Conservation (phyloP, 2,329 filamentous ascomycete genomes). For the Neonectria ditissima region DNA sequence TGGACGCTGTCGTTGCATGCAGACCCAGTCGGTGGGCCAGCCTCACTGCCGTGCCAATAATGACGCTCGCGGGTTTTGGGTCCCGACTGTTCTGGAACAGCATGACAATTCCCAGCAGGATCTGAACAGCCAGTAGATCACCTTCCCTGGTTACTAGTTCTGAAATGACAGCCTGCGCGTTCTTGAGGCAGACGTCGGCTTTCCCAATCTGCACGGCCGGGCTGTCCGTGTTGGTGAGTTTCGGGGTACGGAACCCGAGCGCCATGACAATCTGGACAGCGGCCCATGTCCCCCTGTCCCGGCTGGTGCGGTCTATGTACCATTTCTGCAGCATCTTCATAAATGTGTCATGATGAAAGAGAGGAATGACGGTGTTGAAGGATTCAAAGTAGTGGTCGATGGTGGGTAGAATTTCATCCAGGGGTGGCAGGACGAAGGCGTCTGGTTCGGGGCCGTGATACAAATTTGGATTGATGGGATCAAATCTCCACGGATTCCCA, state of each 20-base stretch:
- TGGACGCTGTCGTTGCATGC: constrained; percentile 46
- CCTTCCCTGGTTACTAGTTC: constrained; percentile 53
- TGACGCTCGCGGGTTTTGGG: constrained; percentile 51
- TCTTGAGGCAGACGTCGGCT: constrained; percentile 50
- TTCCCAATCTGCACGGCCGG: constrained; percentile 36
- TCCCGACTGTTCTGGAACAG: constrained; percentile 54
- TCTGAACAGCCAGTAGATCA: constrained; percentile 54
- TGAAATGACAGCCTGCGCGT: constrained; percentile 53
- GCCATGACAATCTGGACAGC: constrained; percentile 55
- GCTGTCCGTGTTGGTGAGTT: constrained; percentile 32
- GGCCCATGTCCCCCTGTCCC: constrained; percentile 49
- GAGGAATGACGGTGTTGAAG: constrained; percentile 52
- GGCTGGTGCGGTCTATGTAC: constrained; percentile 43
- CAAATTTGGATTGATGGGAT: constrained; percentile 37
- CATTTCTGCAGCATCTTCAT: constrained; percentile 52
- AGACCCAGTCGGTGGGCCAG: constrained; percentile 53
- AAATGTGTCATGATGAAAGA: constrained; percentile 53
- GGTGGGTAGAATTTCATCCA: constrained; percentile 51
- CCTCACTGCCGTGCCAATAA: constrained; percentile 54
- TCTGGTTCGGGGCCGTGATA: constrained; percentile 34
- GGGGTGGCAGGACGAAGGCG: constrained; percentile 45
- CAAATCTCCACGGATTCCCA: constrained; percentile 33
- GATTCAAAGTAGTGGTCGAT: constrained; percentile 53
- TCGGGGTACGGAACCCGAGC: constrained; percentile 48
- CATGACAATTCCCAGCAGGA: constrained; percentile 53